Base-by-base conservation (phyloP, 2,329 filamentous ascomycete species). In the Trichoderma cornu-damae region DNA sequence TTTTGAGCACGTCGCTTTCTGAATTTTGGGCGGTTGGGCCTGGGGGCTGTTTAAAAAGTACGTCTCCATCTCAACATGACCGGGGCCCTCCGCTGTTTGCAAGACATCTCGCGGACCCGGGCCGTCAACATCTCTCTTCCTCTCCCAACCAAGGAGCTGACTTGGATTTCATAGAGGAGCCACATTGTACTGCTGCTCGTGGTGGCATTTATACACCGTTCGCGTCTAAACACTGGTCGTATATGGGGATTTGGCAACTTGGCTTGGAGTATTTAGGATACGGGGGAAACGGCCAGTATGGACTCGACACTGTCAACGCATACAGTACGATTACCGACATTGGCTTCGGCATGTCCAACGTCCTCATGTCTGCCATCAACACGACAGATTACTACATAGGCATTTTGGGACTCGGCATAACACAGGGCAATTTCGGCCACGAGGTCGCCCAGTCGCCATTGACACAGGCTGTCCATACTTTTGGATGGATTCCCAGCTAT, bases 21-120 rank as follows among this genome's bases (percentile, higher is more conserved):
- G 86, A 90, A 69, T 84, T 86, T 42, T 90, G 87, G 86, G 79
- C 83, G 3, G 74, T 90, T 37, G 77, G 84, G 52, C 73, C 78
- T 1, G 75, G 77, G 59, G 85, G 83, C 57, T 87, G 84, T 62
- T 61, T 69, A 61, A 65, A 69, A 40, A 74, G 79, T 80, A 75
- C 65, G 76, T 73, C 26, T 34, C 32, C 18, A 20, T 44, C 40
- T 35, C 46, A 46, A 37, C 40, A 26, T 40, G 52, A 44, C 32
- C 43, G 30, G 32, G 48, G 46, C 4, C 34, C 34, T 35, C 44
- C 35, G 6, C 35, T 35, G n/a, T 7, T 40, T 24, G 24, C 54
- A 34, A 49, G 54, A 34, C 8, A 43, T 22, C 7, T 56, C 24
- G 43, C 34, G n/a, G 42, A 16, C 12, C n/a, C 50, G 9, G 40